A percentile compares a stretch with the other conserved stretches of the same genome.
phyloP scores from a whole-genome alignment of 2,329 filamentous ascomycete genomes.

The Aspergillus flavus region DNA sequence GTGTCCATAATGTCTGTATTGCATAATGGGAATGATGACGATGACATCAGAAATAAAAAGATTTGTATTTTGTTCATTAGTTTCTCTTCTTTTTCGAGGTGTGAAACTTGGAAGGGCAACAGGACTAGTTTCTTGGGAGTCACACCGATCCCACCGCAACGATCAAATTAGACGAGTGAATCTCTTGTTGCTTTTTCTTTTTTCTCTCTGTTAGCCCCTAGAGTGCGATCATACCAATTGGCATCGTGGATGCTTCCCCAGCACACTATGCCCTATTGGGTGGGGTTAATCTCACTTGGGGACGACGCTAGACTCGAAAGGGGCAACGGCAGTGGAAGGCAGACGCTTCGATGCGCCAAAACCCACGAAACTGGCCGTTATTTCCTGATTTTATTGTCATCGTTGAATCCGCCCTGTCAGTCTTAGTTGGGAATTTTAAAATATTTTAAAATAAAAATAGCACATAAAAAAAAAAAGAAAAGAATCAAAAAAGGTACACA shows the following conservation, averaged over 20 bases:
- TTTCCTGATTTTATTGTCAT: neutral
- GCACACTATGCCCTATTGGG: neutral
- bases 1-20: neutral
- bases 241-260: neutral
- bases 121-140: neutral
- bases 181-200: neutral
- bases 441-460: neutral
- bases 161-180: neutral
- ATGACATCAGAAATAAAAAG: neutral
- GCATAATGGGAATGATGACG: neutral
- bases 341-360: neutral
- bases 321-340: neutral
- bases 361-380: neutral
- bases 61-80: neutral
- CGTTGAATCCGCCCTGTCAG: slow-evolving; percentile 1
- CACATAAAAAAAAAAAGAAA: neutral
- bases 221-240: neutral
- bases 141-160: neutral
- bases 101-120: neutral
- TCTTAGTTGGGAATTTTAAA: slow-evolving; percentile 1
- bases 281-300: neutral
- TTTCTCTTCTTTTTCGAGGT: neutral
- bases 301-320: neutral
- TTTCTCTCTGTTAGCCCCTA: neutral
- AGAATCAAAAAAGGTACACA: slow-evolving; percentile 2